phyloP scores from a whole-genome alignment of 192 early-diverging fungal genomes.

The Rhizophagus clarus region DNA sequence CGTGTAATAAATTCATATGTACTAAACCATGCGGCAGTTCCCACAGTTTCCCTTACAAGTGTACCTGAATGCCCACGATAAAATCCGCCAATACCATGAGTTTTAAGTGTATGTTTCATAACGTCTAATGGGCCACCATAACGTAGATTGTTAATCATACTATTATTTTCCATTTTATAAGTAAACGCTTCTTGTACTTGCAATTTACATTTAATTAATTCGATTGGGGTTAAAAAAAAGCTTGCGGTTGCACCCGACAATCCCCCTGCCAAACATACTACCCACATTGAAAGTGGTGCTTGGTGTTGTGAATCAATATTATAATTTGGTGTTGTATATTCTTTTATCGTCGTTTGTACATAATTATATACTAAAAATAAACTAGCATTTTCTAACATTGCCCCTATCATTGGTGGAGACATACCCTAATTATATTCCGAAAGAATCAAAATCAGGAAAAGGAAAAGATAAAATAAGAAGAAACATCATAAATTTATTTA shows the following conservation, averaged over 20 bases:
- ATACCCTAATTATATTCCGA: slow-evolving; percentile 62
- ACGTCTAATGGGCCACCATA: slow-evolving; percentile 60
- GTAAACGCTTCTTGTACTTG: slow-evolving; percentile 75
- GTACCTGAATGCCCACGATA: slow-evolving; percentile 84
- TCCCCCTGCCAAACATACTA: slow-evolving; percentile 81
- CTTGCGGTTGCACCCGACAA: slow-evolving; percentile 86
- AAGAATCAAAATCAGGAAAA: not conserved
- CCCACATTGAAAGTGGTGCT: slow-evolving; percentile 57
- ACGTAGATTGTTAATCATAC: not conserved
- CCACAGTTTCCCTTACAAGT: slow-evolving; percentile 83
- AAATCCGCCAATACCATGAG: slow-evolving; percentile 66
- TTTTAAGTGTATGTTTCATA: slow-evolving; percentile 51
- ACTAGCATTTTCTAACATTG: slow-evolving; percentile 92
- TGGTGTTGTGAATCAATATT: slow-evolving; percentile 10
- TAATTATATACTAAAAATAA: slow-evolving; percentile 88
- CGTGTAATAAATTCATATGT: slow-evolving; percentile 81
- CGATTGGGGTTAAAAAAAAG: slow-evolving; percentile 90
- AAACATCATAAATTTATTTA: slow-evolving; percentile 34
- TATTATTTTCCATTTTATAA: slow-evolving; percentile 32
- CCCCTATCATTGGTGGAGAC: slow-evolving; percentile 86
- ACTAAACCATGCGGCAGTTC: slow-evolving; percentile 97
- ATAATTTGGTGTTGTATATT: slow-evolving; percentile 37
- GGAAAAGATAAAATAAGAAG: not conserved
- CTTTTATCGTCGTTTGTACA: slow-evolving; percentile 74
- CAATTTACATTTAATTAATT: slow-evolving; percentile 95